Percentiles rank a stretch among this genome's conserved stretches.
Conservation (phyloP, 2,329 filamentous ascomycete genomes). For the Ophiostoma angusticollis region DNA sequence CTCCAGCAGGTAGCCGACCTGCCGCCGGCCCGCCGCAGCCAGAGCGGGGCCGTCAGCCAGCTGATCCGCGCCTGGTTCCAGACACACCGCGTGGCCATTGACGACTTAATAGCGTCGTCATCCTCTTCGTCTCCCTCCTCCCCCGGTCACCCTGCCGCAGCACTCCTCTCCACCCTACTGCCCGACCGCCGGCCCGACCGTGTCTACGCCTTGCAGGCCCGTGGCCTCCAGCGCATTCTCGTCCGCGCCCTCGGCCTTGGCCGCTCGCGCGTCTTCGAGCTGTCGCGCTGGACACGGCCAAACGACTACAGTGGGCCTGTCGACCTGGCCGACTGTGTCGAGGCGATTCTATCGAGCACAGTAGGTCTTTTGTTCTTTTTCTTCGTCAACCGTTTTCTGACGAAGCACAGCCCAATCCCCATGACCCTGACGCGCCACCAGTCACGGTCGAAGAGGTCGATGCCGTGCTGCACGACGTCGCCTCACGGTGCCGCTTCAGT, state of each 20-base stretch:
- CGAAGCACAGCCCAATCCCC: slow-evolving; percentile 34
- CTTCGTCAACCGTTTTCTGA: background rate
- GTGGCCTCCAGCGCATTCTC: slow-evolving; percentile 52
- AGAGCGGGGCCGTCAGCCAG: background rate
- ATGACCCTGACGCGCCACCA: slow-evolving; percentile 20
- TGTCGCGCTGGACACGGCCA: slow-evolving; percentile 48
- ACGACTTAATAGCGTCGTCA: background rate
- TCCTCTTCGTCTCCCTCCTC: slow-evolving; percentile 45
- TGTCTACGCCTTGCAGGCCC: slow-evolving; percentile 57
- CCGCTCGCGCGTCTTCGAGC: slow-evolving; percentile 42
- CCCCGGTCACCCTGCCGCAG: slow-evolving; percentile 35
- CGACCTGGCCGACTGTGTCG: slow-evolving; percentile 62
- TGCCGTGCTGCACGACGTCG: slow-evolving; percentile 47
- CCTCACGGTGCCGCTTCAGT: slow-evolving; percentile 58
- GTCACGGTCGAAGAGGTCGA: slow-evolving; percentile 67
- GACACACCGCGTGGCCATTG: slow-evolving; percentile 34
- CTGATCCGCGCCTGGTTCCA: slow-evolving; percentile 56
- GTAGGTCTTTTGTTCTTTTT: slow-evolving; percentile 25
- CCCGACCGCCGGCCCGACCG: slow-evolving; percentile 66
- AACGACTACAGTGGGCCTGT: slow-evolving; percentile 51
- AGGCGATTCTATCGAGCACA: slow-evolving; percentile 48
- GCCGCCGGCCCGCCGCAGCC: slow-evolving; percentile 20
- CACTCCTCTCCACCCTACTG: slow-evolving; percentile 62
- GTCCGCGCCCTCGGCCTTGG: slow-evolving; percentile 54
- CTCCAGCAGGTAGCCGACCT: slow-evolving; percentile 51